phyloP scores from a whole-genome alignment of 78 protist species.

The Carpediemonas membranifera region DNA sequence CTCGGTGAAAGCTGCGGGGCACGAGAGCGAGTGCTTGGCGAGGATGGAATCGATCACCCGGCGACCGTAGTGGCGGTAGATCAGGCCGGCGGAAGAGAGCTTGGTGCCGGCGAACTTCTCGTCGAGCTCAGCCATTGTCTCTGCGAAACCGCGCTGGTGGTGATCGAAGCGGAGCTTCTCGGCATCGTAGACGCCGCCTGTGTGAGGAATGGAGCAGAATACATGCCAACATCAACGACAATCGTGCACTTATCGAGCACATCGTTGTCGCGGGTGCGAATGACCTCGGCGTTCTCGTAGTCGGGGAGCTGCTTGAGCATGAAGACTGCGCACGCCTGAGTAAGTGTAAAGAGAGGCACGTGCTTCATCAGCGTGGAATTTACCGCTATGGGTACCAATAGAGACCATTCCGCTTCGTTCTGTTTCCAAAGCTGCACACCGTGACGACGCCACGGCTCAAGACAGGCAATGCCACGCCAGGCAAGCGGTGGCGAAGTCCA shows the following conservation, averaged over 20 bases:
- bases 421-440: too few species aligned
- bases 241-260: not conserved
- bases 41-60: not conserved
- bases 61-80: conserved; percentile 39
- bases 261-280: too few species aligned
- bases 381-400: conserved; percentile 60
- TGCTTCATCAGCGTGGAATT: conserved; percentile 78
- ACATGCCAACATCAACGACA: too few species aligned
- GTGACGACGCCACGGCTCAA: too few species aligned
- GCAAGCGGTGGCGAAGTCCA: too few species aligned
- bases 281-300: conserved; percentile 25
- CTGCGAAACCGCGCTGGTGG: conserved; percentile 8
- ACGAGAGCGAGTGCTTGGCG: too few species aligned
- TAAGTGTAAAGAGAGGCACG: too few species aligned
- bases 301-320: conserved; percentile 41
- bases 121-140: conserved; percentile 13
- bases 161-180: not conserved
- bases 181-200: conserved; percentile 9
- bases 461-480: too few species aligned
- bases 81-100: conserved; percentile 49
- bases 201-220: too few species aligned
- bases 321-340: too few species aligned
- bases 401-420: too few species aligned
- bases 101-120: conserved; percentile 18
- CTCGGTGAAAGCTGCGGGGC: too few species aligned